These are phyloP conservation scores for Jamesozyma piceae DNA, from an alignment of 805 yeast species.

Conservation along the genomic window DNA sequence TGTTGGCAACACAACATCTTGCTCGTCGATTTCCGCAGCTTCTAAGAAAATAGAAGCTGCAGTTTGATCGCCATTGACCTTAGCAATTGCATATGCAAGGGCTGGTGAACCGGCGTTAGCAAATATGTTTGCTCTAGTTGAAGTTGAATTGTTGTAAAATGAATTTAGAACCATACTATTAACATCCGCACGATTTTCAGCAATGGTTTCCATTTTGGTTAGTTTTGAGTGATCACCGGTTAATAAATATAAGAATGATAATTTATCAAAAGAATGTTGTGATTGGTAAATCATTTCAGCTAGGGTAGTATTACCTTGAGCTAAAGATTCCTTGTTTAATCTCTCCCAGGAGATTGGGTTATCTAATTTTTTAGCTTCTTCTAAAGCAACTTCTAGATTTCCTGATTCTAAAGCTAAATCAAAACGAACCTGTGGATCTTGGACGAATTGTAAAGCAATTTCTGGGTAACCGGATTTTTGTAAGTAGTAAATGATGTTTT, in stretches of 20 bases:
- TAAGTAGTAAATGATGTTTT: constrained; percentile 88
- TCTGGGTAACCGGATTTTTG: constrained; percentile 96
- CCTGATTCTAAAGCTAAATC: constrained; percentile 94
- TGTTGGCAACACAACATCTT: constrained; percentile 58
- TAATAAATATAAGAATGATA: constrained; percentile 77
- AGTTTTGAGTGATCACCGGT: constrained; percentile 75
- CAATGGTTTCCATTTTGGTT: constrained; percentile 77
- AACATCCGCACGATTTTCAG: constrained; percentile 77
- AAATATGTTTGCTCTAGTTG: constrained; percentile 64
- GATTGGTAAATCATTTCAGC: constrained; percentile 87
- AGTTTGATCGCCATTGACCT: constrained; percentile 69
- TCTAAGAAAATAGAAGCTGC: constrained; percentile 63
- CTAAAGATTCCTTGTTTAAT: constrained; percentile 75
- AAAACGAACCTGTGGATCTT: constrained; percentile 91
- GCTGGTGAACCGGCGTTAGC: constrained; percentile 74
- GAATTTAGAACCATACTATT: constrained; percentile 77
- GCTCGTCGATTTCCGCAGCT: constrained; percentile 56
- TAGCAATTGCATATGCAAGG: constrained; percentile 88
- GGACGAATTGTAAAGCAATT: constrained; percentile 91
- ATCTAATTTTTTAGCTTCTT: constrained; percentile 74
- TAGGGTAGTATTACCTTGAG: constrained; percentile 78
- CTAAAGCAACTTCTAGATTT: constrained; percentile 75
- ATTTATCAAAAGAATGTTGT: constrained; percentile 74
- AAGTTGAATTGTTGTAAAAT: constrained; percentile 63
- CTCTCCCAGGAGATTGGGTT: constrained; percentile 65